Base-by-base conservation (phyloP, 176 grass and related monocot species). In the Oryza punctata region DNA sequence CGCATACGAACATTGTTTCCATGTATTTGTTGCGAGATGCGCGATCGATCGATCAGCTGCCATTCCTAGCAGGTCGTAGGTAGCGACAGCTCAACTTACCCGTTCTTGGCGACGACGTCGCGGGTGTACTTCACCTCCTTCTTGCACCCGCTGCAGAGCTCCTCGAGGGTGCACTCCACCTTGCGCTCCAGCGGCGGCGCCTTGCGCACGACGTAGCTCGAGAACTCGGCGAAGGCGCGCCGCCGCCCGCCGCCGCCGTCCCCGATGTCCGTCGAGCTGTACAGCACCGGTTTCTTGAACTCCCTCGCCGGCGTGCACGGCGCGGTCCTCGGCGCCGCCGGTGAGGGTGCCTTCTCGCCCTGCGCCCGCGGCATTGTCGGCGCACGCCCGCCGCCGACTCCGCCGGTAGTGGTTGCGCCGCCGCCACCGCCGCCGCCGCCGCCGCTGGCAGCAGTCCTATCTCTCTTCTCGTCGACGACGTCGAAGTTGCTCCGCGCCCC, bases 91-190 rank as follows among this genome's bases (percentile, higher is more conserved):
- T 79, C 69, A 98, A 98, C 96, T 76, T 74, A 98, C 96, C 96
- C 92, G 85, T 93, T 95, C 81, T 88, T 95, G 82, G 84, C 84
- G 91, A 95, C 85, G 75, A 85, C 86, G 80, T 98, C 82, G 80
- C 95, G 87, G 4, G 72, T 90, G 81, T 91, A 93, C 50, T 78
- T 90, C 38, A 93, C 86, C 79, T 98, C 96, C 92, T 95, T 98
- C 76, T 54, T 90, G 96, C 92, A 95, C 6, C 96, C 96, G 77
- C 10, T 43, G 87, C 63, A 91, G 82, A 98, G 91, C 67, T 98
- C 95, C 95, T 98, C 92, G 18, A 98, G 95, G 27, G 92, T 93
- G 88, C 92, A 98, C 85, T 95, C 92, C 19, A 98, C 82, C 88
- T 82, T 88, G 29, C 81, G 88, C 78, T 98, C 96, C 59, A 84